Percentiles rank a stretch among this genome's conserved stretches.
Evolutionary conservation across 1,284 basidiomycete genomes (phyloP).

Genomic region (Pseudozyma pruni): DNA sequence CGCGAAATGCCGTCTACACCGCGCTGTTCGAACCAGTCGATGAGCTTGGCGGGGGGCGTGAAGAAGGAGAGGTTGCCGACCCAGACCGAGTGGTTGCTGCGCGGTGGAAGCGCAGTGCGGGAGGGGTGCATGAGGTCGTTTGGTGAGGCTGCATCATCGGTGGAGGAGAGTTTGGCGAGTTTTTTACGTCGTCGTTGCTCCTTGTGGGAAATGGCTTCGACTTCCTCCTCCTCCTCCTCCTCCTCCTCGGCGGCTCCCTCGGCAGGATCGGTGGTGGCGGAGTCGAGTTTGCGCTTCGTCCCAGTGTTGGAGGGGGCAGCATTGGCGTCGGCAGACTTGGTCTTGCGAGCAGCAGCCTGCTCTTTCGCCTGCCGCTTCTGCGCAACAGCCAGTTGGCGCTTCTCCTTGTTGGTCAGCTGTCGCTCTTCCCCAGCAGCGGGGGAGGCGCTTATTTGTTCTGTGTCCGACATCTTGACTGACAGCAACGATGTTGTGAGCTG

Average conservation of each 20-base stretch:
- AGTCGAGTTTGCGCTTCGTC: conserved; percentile 71
- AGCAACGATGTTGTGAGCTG: not conserved
- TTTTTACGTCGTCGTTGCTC: conserved; percentile 59
- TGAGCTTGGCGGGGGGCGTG: conserved; percentile 51
- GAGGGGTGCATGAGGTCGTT: conserved; percentile 28
- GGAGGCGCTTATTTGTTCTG: not conserved
- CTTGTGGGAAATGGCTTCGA: conserved; percentile 59
- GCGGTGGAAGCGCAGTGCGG: conserved; percentile 8
- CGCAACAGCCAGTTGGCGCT: conserved; percentile 45
- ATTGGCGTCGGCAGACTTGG: not conserved
- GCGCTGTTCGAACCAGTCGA: conserved; percentile 56
- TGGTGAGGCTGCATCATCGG: conserved; percentile 25
- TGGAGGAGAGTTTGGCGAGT: conserved; percentile 19
- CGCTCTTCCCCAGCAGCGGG: not conserved
- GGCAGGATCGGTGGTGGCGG: conserved; percentile 71
- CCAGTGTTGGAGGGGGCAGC: not conserved
- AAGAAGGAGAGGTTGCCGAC: conserved; percentile 65
- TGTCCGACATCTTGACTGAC: conserved; percentile 9
- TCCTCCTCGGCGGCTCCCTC: conserved; percentile 74
- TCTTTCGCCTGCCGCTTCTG: conserved; percentile 46
- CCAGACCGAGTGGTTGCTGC: conserved; percentile 75
- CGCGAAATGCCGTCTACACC: conserved; percentile 69
- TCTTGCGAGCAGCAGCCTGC: conserved; percentile 16
- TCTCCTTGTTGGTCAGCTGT: conserved; percentile 60
- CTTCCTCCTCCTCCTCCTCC: conserved; percentile 68